These are phyloP conservation scores for Daldinia decipiens DNA, from an alignment of 495 filamentous ascomycete species.

Conservation along the genomic window DNA sequence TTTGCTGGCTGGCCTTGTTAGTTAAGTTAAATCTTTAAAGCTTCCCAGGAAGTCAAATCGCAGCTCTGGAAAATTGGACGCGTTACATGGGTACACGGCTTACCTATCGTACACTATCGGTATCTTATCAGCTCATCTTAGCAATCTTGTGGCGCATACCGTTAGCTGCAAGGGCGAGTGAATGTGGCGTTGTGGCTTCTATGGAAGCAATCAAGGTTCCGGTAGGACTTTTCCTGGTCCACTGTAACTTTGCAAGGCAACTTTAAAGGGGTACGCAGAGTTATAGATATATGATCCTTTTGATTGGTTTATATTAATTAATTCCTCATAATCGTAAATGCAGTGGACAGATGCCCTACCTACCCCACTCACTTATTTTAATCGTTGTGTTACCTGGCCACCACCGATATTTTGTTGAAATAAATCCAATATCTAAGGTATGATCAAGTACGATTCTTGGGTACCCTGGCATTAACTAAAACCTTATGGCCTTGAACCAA, in stretches of 20 bases:
- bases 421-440: background rate
- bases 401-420: conserved; percentile 2
- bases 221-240: background rate
- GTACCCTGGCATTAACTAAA: background rate
- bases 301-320: conserved; percentile 11
- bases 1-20: conserved; percentile 11
- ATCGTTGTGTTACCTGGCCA: conserved; percentile 1
- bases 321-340: conserved; percentile 17
- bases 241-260: background rate
- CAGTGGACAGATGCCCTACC: conserved; percentile 19
- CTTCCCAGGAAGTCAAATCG: conserved; percentile 17
- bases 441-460: background rate
- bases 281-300: background rate
- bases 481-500: background rate
- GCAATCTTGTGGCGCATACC: background rate
- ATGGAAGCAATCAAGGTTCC: conserved; percentile 7
- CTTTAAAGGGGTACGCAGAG: background rate
- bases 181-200: conserved; percentile 5
- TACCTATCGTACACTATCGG: conserved; percentile 2
- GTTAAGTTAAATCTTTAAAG: conserved; percentile 20
- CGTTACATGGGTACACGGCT: conserved; percentile 10
- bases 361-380: conserved; percentile 23
- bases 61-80: conserved; percentile 33
- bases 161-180: background rate
- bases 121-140: conserved; percentile 9